Base-by-base conservation (phyloP, 2,329 filamentous ascomycete species). In the Epichloe brachyelytri region DNA sequence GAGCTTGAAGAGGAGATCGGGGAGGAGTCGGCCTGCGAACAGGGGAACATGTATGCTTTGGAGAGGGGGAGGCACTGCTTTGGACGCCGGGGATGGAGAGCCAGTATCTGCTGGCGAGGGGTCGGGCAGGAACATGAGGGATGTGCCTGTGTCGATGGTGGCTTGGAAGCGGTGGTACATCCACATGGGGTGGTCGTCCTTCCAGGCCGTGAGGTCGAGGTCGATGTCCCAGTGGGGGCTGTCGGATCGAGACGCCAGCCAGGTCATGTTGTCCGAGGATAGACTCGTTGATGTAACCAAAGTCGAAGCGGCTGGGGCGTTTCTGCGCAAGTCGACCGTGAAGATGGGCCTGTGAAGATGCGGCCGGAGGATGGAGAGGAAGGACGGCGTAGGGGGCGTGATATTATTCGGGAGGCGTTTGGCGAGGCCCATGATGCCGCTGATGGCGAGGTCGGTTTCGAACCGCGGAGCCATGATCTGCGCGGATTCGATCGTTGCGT, bases 131-230 rank as follows among this genome's bases (percentile, higher is more conserved):
- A 86, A 75, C 61, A 87, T 70, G 49, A 87, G 70, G 1, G 82
- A 81, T 4, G 82, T 85, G 22, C 83, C 83, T 3, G 84, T 87
- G 65, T 88, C 84, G 30, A 79, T 72, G 51, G 85, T 82, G 45
- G 80, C 76, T 30, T 68, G 66, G 57, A 75, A 72, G 17, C 59
- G 58, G 43, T 68, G 76, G 54, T 66, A 72, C 46, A 65, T 67
- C 53, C 84, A 72, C 20, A 71, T 70, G 51, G 60, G 73, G 61
- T 83, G 72, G 37, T 83, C 52, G 19, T 60, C 59, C 2, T 54
- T 55, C 62, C 67, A 69, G 2, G 62, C 57, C 6, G 61, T 79
- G 30, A 75, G 62, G 43, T 75, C 67, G 62, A 84, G 83, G 11
- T 62, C 58, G 46, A 69, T 58, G 37, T 77, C 67, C 54, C 74